A percentile compares a stretch with the other conserved stretches of the same genome.
Evolutionary conservation across 345 rosid genomes (phyloP).

Genomic region (Trapa bicornis): DNA sequence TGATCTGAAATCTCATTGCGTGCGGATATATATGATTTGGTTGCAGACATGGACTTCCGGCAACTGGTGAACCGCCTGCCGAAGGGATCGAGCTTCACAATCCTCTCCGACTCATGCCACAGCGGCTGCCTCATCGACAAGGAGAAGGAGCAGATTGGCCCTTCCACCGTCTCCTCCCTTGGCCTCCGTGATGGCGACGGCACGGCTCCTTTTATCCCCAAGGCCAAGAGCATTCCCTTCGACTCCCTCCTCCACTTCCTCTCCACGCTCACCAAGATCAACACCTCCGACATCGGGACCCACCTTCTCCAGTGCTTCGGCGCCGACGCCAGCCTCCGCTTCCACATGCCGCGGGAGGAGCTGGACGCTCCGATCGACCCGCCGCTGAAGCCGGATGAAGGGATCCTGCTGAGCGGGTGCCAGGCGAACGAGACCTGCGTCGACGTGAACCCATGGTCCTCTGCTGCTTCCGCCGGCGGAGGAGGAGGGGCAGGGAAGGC

Average conservation of each 20-base stretch:
- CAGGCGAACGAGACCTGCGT: conserved; percentile 73
- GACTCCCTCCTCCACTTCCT: conserved; percentile 39
- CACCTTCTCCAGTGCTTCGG: conserved; percentile 52
- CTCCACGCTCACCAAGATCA: conserved; percentile 34
- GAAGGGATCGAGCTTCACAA: conserved; percentile 56
- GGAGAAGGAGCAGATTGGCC: conserved; percentile 73
- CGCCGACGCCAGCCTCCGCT: conserved; percentile 46
- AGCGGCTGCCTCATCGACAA: conserved; percentile 81
- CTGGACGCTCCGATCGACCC: conserved; percentile 9
- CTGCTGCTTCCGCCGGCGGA: not conserved
- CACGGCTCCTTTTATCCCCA: not conserved
- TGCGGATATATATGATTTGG: not conserved
- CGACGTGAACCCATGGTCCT: conserved; percentile 25
- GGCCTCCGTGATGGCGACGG: not conserved
- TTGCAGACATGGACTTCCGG: conserved; percentile 52
- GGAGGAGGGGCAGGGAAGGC: conserved; percentile 33
- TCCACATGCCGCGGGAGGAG: conserved; percentile 21
- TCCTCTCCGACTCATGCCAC: conserved; percentile 86
- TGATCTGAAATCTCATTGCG: no score
- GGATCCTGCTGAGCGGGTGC: conserved; percentile 71
- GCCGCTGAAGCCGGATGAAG: conserved; percentile 30
- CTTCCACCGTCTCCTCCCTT: conserved; percentile 7
- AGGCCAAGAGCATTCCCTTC: conserved; percentile 29
- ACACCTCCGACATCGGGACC: conserved; percentile 43
- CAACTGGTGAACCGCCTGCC: conserved; percentile 61